A percentile compares a stretch with the other conserved stretches of the same genome.
Evolutionary conservation across 2,329 filamentous ascomycete species (phyloP).

Genomic region (Hirsutella thompsonii): DNA sequence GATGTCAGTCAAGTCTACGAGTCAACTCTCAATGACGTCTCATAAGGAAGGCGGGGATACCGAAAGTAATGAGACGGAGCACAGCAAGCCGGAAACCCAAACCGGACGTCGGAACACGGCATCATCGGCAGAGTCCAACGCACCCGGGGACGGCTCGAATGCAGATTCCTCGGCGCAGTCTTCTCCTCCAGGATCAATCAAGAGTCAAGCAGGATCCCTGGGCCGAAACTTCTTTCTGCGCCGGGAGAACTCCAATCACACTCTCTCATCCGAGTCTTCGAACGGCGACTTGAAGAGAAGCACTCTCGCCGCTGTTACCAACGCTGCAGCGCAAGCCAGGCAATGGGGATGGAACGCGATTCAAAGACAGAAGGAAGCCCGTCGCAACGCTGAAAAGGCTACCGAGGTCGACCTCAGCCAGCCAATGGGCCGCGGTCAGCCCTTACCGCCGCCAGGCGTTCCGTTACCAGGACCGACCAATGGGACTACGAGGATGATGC

Average conservation of each 20-base stretch:
- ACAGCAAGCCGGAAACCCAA: conserved; percentile 13
- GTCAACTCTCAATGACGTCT: conserved; percentile 37
- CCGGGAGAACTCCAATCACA: conserved; percentile 23
- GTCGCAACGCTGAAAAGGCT: conserved; percentile 17
- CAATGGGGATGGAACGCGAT: conserved; percentile 48
- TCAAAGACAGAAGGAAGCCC: conserved; percentile 33
- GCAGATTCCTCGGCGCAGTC: conserved; percentile 17
- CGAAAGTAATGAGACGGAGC: conserved; percentile 19
- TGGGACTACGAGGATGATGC: conserved; percentile 42
- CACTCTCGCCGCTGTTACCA: conserved; percentile 41
- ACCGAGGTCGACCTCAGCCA: conserved; percentile 36
- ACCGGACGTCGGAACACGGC: conserved; percentile 22
- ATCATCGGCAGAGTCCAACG: conserved; percentile 21
- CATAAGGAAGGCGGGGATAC: conserved; percentile 29
- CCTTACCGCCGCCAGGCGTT: conserved; percentile 67
- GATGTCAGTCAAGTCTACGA: conserved; percentile 25
- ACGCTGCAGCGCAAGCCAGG: conserved; percentile 40
- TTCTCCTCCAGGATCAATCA: conserved; percentile 21
- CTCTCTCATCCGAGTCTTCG: conserved; percentile 21
- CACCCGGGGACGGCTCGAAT: conserved; percentile 9
- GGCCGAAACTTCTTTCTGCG: conserved; percentile 26
- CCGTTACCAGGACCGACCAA: conserved; percentile 58
- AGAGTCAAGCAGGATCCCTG: conserved; percentile 25
- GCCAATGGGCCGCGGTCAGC: conserved; percentile 73
- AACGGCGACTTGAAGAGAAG: conserved; percentile 29